A percentile compares a stretch with the other conserved stretches of the same genome.
These are phyloP conservation scores for Aspergillus versicolor DNA, from an alignment of 2,329 filamentous ascomycete species.

Conservation along the genomic window DNA sequence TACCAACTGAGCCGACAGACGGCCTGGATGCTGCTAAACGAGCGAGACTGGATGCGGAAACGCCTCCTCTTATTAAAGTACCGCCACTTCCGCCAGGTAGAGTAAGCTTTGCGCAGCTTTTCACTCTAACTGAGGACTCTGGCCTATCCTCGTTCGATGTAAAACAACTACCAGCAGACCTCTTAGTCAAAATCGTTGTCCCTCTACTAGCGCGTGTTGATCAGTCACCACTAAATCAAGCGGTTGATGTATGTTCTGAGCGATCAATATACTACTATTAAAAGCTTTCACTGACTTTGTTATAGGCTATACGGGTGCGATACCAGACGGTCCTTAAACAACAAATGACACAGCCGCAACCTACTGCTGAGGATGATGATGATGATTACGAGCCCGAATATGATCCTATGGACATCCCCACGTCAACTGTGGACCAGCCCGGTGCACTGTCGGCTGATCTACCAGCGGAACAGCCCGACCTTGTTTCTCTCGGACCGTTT, in stretches of 20 bases:
- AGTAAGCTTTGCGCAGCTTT: conserved; percentile 78
- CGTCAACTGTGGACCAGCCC: conserved; percentile 38
- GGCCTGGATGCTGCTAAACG: conserved; percentile 77
- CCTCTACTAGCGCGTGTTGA: conserved; percentile 74
- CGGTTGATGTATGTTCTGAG: conserved; percentile 62
- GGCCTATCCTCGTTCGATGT: conserved; percentile 80
- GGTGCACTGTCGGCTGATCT: conserved; percentile 77
- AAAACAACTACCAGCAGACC: conserved; percentile 69
- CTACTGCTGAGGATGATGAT: conserved; percentile 64
- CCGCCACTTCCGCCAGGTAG: conserved; percentile 73
- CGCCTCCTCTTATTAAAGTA: conserved; percentile 53
- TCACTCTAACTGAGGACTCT: conserved; percentile 75
- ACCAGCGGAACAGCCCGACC: conserved; percentile 64
- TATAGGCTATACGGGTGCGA: conserved; percentile 39
- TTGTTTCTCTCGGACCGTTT: conserved; percentile 69
- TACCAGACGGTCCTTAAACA: conserved; percentile 38
- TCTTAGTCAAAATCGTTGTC: conserved; percentile 79
- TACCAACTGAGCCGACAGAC: conserved; percentile 68
- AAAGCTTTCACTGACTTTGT: conserved; percentile 14
- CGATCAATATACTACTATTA: background rate
- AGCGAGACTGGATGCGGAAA: conserved; percentile 64
- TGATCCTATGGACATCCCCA: conserved; percentile 61
- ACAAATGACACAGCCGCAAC: conserved; percentile 33
- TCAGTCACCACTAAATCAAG: conserved; percentile 65
- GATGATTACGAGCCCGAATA: conserved; percentile 93